A percentile compares a stretch with the other conserved stretches of the same genome.
Conservation (phyloP, 257 asterid genomes). For the Voacanga thouarsii region DNA sequence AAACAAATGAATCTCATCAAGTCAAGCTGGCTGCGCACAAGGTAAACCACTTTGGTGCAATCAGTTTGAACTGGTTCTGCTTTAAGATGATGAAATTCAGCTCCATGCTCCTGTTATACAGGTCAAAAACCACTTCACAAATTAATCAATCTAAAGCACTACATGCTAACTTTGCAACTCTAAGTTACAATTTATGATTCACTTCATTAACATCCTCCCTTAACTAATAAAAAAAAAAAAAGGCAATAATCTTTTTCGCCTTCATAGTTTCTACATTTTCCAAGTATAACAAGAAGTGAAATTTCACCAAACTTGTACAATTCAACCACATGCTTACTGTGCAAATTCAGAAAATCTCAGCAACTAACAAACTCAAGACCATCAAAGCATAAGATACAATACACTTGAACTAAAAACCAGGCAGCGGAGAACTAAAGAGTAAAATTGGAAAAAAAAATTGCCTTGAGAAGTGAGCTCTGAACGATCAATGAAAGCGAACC, state of each 20-base stretch:
- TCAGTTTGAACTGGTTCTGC: slow-evolving; percentile 88
- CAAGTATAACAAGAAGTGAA: too few relatives aligned
- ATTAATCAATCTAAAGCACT: background rate
- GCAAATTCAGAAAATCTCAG: background rate
- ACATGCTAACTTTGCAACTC: background rate
- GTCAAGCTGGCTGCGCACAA: slow-evolving; percentile 72
- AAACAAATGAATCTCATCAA: slow-evolving; percentile 78
- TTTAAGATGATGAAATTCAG: slow-evolving; percentile 77
- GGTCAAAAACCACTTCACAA: background rate
- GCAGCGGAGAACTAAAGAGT: background rate
- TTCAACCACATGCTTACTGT: too few relatives aligned
- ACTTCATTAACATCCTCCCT: background rate
- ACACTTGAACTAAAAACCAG: background rate
- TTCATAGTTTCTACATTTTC: background rate
- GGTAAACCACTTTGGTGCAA: slow-evolving; percentile 76
- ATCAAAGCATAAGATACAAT: background rate
- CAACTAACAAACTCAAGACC: background rate
- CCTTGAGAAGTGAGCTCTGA: slow-evolving; percentile 89
- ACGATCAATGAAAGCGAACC: slow-evolving; percentile 83
- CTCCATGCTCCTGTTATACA: slow-evolving; percentile 75
- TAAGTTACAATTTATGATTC: background rate
- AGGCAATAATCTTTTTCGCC: background rate
- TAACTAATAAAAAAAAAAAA: background rate
- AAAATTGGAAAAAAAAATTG: slow-evolving; percentile 12
- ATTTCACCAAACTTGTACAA: background rate